Conservation (phyloP, 305 asterid species). For the Caryopteris hybrid region DNA sequence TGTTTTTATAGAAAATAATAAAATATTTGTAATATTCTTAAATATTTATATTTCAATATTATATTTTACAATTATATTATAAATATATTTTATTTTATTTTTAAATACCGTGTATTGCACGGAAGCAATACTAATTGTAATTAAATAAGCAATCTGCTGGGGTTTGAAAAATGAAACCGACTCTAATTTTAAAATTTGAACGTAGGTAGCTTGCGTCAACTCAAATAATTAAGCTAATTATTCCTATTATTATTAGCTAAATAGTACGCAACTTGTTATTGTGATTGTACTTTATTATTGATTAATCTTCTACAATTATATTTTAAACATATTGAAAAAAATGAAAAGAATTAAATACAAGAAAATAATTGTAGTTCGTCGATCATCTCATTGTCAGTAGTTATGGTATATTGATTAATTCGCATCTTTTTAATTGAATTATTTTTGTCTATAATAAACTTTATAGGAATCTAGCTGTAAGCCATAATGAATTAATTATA, state of each 20-base stretch:
- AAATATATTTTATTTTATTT: too few species aligned
- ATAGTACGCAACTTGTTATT: not conserved
- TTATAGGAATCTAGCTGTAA: too few species aligned
- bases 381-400: not conserved
- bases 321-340: not conserved
- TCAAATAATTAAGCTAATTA: not conserved
- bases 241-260: not conserved
- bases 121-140: too few species aligned
- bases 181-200: not conserved
- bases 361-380: not conserved
- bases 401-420: not conserved
- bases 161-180: not conserved
- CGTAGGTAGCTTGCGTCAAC: conserved; percentile 14
- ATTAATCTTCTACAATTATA: too few species aligned
- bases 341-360: too few species aligned
- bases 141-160: not conserved
- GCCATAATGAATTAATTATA: too few species aligned
- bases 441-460: not conserved
- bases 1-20: too few species aligned
- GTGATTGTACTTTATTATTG: not conserved
- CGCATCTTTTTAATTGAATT: not conserved
- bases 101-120: too few species aligned
- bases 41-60: too few species aligned
- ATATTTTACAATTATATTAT: too few species aligned
- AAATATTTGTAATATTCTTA: too few species aligned